Base-by-base conservation (phyloP, 148 eudicot genomes). In the Rhododendron williamsianum region DNA sequence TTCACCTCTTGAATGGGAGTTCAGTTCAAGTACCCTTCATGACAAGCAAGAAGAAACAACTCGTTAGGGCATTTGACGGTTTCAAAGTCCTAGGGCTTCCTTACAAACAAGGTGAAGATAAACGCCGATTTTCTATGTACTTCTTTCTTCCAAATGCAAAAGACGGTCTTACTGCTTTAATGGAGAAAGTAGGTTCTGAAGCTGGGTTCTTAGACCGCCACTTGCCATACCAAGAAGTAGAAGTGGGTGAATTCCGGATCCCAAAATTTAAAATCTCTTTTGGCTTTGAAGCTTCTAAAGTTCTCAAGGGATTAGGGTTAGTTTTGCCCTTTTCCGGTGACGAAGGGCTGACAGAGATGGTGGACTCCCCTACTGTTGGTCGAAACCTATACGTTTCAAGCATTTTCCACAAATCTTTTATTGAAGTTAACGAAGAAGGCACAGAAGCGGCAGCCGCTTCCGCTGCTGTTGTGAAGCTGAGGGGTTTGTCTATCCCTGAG, bases 381-480 rank as follows among this genome's bases (percentile, higher is more conserved):
- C 41, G 85, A 71, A 89, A 91, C 67, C 91, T 94, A 0, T 86
- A 78, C 60, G 98, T 96, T 49, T 96, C 99, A 0, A 91, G 87
- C 85, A 90, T 96, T 76, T 90, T 90, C 54, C 99, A 96, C 35
- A 96, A 94, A 86, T 91, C 98, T 4, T 95, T 92, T 78, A 91
- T 96, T 33, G 98, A 96, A 87, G 95, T 95, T 9, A 95, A 96
- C 38, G 99, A 96, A 86, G 98, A 94, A 91, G 99, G 99, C 23
- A 96, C 98, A 3, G 96, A 95, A 88, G 99, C 98, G 25, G 98
- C 98, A n/a, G 96, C 96, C 51, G 96, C 93, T 51, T 67, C 98
- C 23, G 95, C 93, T 76, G 97, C 76, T 81, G 89, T 85, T 23
- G 30, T 93, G 9, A 52, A 16, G 41, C 38, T 91, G 38, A 87